Percentiles rank a stretch among this genome's conserved stretches.
These are phyloP conservation scores for Exutisphaerella laricina DNA, from an alignment of 2,329 filamentous ascomycete genomes.

Conservation along the genomic window DNA sequence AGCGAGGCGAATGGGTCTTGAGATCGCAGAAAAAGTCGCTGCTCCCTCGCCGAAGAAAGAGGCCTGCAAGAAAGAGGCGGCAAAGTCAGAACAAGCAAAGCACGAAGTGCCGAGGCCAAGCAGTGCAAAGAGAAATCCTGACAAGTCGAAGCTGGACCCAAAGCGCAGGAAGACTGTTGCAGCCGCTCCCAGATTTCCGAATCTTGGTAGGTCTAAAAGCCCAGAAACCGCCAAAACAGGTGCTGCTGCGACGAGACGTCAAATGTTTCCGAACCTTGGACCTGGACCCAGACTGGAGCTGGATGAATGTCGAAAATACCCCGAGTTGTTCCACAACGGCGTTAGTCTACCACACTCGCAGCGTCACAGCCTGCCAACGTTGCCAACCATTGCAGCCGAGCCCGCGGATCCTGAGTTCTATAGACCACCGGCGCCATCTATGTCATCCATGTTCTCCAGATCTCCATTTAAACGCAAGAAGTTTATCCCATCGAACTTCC, in stretches of 20 bases:
- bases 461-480: slow-evolving; percentile 1
- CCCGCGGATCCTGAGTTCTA: background rate
- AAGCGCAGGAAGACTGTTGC: slow-evolving; percentile 8
- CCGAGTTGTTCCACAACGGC: too few species aligned
- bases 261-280: slow-evolving; percentile 1
- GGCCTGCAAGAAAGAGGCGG: background rate
- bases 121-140: background rate
- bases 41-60: slow-evolving; percentile 1
- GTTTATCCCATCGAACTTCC: slow-evolving; percentile 1
- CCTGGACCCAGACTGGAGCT: background rate
- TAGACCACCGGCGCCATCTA: background rate
- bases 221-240: background rate
- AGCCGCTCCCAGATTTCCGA: background rate
- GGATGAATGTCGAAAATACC: slow-evolving; percentile 13
- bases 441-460: slow-evolving; percentile 2
- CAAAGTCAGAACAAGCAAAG: background rate
- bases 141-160: slow-evolving; percentile 14
- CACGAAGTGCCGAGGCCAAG: slow-evolving; percentile 3
- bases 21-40: slow-evolving; percentile 6
- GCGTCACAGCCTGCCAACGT: slow-evolving; percentile 3
- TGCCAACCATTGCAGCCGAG: background rate
- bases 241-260: background rate
- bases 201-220: background rate
- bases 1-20: slow-evolving; percentile 11
- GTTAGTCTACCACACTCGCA: too few species aligned